These are phyloP conservation scores for Ocimum tenuiflorum DNA, from an alignment of 257 asterid species.

Conservation along the genomic window DNA sequence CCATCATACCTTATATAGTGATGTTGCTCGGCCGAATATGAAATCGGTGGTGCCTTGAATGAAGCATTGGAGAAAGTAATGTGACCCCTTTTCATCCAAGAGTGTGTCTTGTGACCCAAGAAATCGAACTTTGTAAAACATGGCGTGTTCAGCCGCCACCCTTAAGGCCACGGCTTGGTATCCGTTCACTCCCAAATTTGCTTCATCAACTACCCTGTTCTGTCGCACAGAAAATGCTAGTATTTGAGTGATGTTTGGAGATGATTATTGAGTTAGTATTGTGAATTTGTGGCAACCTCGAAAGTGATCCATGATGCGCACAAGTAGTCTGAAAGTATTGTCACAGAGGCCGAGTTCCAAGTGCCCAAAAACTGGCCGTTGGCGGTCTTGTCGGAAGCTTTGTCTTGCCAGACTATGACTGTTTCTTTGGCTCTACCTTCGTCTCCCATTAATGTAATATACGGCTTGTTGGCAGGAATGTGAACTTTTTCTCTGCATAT, in stretches of 20 bases:
- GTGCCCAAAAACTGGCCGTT: conserved; percentile 55
- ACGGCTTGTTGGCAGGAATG: conserved; percentile 60
- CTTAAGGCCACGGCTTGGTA: conserved; percentile 78
- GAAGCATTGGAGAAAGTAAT: conserved; percentile 51
- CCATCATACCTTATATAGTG: conserved; percentile 63
- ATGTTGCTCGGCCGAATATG: conserved; percentile 69
- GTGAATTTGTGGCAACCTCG: conserved; percentile 25
- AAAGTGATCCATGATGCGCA: conserved; percentile 69
- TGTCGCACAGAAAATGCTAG: conserved; percentile 12
- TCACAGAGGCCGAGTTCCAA: conserved; percentile 53
- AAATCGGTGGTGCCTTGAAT: conserved; percentile 74
- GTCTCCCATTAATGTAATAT: conserved; percentile 59
- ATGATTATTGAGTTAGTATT: too few relatives aligned
- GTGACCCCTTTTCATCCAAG: conserved; percentile 53
- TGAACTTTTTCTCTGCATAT: conserved; percentile 62
- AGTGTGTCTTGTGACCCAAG: conserved; percentile 85
- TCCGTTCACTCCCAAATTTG: conserved; percentile 29
- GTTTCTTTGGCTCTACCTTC: conserved; percentile 24
- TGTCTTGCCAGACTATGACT: conserved; percentile 63
- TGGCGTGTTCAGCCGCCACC: conserved; percentile 53
- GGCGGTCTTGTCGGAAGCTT: conserved; percentile 45
- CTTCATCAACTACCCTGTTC: conserved; percentile 43
- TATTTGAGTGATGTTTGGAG: too few relatives aligned
- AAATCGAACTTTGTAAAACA: conserved; percentile 53
- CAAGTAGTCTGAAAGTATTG: conserved; percentile 62